These are phyloP conservation scores for Samsoniella hepiali DNA, from an alignment of 2,329 filamentous ascomycete genomes.

Conservation along the genomic window DNA sequence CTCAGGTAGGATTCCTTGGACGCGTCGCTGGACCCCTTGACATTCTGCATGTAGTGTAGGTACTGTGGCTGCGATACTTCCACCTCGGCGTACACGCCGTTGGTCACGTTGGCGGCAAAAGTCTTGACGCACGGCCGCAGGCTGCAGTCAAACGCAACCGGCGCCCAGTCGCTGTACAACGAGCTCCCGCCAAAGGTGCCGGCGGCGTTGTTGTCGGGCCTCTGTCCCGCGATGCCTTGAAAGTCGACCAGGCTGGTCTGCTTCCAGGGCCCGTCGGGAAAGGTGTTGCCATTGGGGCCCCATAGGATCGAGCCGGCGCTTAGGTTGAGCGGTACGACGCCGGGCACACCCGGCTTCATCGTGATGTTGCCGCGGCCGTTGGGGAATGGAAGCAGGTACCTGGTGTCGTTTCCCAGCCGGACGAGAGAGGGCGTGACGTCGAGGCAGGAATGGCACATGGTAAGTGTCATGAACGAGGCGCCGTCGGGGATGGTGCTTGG, in stretches of 20 bases:
- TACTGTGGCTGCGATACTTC: neutral
- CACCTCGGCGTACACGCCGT: neutral
- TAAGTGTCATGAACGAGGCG: neutral
- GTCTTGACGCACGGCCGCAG: neutral
- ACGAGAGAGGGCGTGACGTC: neutral
- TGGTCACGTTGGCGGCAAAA: neutral
- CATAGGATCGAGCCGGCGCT: no score
- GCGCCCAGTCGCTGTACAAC: neutral
- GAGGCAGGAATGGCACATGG: neutral
- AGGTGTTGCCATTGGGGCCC: neutral
- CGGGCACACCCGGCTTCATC: neutral
- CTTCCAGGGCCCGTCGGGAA: neutral
- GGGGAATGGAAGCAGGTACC: neutral
- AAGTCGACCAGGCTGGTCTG: neutral
- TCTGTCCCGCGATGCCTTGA: neutral
- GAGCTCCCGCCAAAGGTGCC: no score
- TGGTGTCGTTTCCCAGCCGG: neutral
- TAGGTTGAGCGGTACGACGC: no score
- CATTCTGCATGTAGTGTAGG: neutral
- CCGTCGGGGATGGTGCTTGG: neutral
- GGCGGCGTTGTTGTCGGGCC: neutral
- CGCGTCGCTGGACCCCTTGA: no score
- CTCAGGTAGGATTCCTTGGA: no score
- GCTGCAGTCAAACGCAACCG: neutral
- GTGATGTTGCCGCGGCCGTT: neutral